Percentiles rank a stretch among this genome's conserved stretches.
These are phyloP conservation scores for Austroboletus olivaceoglutinosus DNA, from an alignment of 1,284 basidiomycete genomes.

Conservation along the genomic window DNA sequence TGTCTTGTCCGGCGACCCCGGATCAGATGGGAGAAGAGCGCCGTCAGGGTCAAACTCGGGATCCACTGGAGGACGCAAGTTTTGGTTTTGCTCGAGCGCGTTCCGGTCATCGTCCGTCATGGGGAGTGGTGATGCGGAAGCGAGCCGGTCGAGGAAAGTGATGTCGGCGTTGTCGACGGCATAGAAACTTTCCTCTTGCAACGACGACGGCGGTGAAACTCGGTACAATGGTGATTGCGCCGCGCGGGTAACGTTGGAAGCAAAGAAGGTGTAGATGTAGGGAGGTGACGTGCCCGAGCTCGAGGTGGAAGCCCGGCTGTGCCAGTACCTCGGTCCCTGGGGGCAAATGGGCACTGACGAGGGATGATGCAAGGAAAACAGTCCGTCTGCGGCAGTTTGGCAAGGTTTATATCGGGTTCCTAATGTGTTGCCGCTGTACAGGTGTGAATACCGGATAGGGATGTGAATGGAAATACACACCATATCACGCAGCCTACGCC, in stretches of 20 bases:
- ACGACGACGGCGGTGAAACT: background rate
- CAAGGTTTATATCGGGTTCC: constrained; percentile 62
- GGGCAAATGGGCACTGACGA: constrained; percentile 36
- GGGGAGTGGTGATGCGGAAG: constrained; percentile 34
- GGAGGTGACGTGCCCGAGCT: constrained; percentile 22
- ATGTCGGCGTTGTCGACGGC: constrained; percentile 9
- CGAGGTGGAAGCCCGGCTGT: constrained; percentile 23
- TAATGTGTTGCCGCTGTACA: constrained; percentile 55
- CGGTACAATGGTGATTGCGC: constrained; percentile 13
- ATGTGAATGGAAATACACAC: constrained; percentile 35
- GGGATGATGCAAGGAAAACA: constrained; percentile 36
- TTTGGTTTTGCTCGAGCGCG: constrained; percentile 18
- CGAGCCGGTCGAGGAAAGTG: constrained; percentile 32
- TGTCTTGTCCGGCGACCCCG: constrained; percentile 34
- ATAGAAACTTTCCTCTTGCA: background rate
- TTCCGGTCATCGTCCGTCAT: constrained; percentile 34
- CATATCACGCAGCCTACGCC: constrained; percentile 63
- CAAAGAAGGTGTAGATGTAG: constrained; percentile 42
- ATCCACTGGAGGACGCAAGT: constrained; percentile 17
- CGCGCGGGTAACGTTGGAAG: background rate
- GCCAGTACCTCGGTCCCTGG: constrained; percentile 48
- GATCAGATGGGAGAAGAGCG: constrained; percentile 24
- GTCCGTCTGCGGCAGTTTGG: constrained; percentile 50
- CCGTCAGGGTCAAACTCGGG: constrained; percentile 31
- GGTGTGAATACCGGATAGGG: constrained; percentile 5